These are phyloP conservation scores for Albizia julibrissin DNA, from an alignment of 306 rosid genomes.

Conservation along the genomic window DNA sequence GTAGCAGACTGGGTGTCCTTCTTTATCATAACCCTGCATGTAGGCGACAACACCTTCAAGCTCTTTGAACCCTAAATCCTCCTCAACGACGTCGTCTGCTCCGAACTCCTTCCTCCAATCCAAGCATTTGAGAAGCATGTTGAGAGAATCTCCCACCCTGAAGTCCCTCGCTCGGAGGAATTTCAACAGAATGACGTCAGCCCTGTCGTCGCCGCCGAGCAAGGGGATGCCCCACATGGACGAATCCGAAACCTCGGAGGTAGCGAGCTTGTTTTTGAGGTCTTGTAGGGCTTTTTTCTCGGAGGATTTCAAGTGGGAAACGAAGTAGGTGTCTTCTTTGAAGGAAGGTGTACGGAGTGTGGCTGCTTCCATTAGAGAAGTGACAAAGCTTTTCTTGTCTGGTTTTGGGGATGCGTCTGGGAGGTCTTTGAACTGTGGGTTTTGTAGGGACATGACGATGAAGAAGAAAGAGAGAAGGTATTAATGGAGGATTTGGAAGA, in stretches of 20 bases:
- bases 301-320: conserved; percentile 62
- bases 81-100: conserved; percentile 57
- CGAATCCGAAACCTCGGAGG: conserved; percentile 38
- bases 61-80: conserved; percentile 74
- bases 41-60: conserved; percentile 81
- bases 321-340: conserved; percentile 72
- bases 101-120: conserved; percentile 71
- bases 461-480: conserved; percentile 39
- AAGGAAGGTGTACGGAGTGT: conserved; percentile 58
- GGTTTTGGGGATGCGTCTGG: conserved; percentile 60
- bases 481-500: conserved; percentile 29
- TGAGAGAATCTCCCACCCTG: conserved; percentile 56
- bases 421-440: conserved; percentile 42
- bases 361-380: conserved; percentile 60
- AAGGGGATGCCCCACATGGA: conserved; percentile 73
- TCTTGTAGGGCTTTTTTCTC: conserved; percentile 70
- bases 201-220: conserved; percentile 48
- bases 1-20: conserved; percentile 87
- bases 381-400: conserved; percentile 56
- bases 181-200: conserved; percentile 72
- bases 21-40: conserved; percentile 70
- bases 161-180: conserved; percentile 83
- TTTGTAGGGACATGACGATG: conserved; percentile 35
- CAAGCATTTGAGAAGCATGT: conserved; percentile 66
- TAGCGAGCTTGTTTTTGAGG: conserved; percentile 52